phyloP scores from a whole-genome alignment of 2,329 filamentous ascomycete genomes.

The Sporothrix pallida region DNA sequence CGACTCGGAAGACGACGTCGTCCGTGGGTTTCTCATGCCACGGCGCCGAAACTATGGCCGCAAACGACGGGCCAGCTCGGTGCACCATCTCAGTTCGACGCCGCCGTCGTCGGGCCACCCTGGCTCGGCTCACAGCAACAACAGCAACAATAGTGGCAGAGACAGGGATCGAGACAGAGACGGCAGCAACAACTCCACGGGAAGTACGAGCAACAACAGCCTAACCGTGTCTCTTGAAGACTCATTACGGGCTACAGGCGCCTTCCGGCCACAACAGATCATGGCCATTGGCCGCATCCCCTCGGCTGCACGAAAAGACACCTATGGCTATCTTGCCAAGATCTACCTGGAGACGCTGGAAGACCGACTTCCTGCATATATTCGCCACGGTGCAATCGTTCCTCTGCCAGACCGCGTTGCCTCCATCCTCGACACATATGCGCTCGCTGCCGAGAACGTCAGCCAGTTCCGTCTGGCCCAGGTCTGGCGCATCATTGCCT shows the following conservation, averaged over 20 bases:
- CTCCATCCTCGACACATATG: slow-evolving; percentile 62
- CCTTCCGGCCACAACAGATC: slow-evolving; percentile 64
- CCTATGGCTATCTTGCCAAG: slow-evolving; percentile 62
- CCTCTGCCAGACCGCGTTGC: slow-evolving; percentile 56
- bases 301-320: slow-evolving; percentile 54
- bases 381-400: slow-evolving; percentile 39
- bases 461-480: slow-evolving; percentile 66
- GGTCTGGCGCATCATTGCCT: slow-evolving; percentile 67
- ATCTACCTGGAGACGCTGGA: slow-evolving; percentile 62
- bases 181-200: neutral
- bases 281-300: slow-evolving; percentile 67
- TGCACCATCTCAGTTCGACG: slow-evolving; percentile 58
- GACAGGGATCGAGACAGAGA: neutral
- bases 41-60: slow-evolving; percentile 47
- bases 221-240: slow-evolving; percentile 58
- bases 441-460: slow-evolving; percentile 61
- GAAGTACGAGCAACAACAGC: slow-evolving; percentile 42
- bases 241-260: slow-evolving; percentile 61
- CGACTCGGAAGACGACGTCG: slow-evolving; percentile 69
- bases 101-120: slow-evolving; percentile 52
- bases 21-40: slow-evolving; percentile 63
- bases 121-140: slow-evolving; percentile 41
- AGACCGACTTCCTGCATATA: slow-evolving; percentile 53
- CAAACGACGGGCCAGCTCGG: slow-evolving; percentile 52
- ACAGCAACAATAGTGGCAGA: slow-evolving; percentile 46